Evolutionary conservation across 768 basidiomycete genomes (phyloP).

Genomic region (Phylloporus arenicola): DNA sequence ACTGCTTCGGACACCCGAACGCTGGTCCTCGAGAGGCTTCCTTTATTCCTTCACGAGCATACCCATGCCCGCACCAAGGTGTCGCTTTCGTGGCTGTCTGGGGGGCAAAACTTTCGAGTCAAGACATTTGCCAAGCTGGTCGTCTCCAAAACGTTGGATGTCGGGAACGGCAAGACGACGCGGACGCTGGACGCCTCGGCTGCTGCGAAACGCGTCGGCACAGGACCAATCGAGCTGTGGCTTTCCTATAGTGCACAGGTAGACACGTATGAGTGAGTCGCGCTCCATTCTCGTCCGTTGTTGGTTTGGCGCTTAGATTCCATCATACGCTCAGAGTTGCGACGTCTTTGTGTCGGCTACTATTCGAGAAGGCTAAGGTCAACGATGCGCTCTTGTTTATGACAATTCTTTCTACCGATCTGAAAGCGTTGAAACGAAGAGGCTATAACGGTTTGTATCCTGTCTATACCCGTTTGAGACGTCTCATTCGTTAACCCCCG

Average conservation of each 20-base stretch:
- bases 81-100: slow-evolving; percentile 61
- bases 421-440: slow-evolving; percentile 72
- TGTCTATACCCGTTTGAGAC: background rate
- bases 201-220: slow-evolving; percentile 49
- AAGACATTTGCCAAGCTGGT: slow-evolving; percentile 59
- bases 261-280: slow-evolving; percentile 88
- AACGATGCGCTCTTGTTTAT: slow-evolving; percentile 88
- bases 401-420: slow-evolving; percentile 89
- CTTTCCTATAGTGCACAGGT: slow-evolving; percentile 68
- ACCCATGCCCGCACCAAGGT: slow-evolving; percentile 59
- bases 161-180: slow-evolving; percentile 44
- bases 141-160: slow-evolving; percentile 55
- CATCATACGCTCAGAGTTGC: slow-evolving; percentile 56
- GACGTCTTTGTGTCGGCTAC: slow-evolving; percentile 68
- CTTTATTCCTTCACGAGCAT: slow-evolving; percentile 90
- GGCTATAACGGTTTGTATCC: slow-evolving; percentile 71
- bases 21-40: slow-evolving; percentile 76
- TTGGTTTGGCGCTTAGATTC: slow-evolving; percentile 1
- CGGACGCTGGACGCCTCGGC: slow-evolving; percentile 70
- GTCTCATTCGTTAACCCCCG: slow-evolving; percentile 3
- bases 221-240: slow-evolving; percentile 69
- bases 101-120: slow-evolving; percentile 62
- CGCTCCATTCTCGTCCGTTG: background rate
- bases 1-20: slow-evolving; percentile 47
- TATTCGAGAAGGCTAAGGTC: slow-evolving; percentile 74